Evolutionary conservation across 371 early-diverging fungal genomes (phyloP), one percentile per base, ranked within the genome.

Genomic region (Syncephalastrum monosporum): DNA sequence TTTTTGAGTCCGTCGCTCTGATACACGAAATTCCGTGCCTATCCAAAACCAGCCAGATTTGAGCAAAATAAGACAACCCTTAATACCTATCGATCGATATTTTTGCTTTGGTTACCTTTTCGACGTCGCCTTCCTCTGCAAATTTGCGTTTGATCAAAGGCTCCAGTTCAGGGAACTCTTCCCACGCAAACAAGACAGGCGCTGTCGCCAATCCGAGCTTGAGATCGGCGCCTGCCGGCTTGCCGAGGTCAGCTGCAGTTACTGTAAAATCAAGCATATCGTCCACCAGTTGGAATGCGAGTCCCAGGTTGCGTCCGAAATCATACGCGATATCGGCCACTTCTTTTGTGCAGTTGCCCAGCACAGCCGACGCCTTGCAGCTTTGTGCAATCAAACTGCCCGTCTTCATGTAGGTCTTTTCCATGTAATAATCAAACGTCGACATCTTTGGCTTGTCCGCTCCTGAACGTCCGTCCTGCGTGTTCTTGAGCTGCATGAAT

Each of bases 361-460:
- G 74, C 4, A 96, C 87, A 14, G 95, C 90, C 10, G 95, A 85
- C 3, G 93, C 90, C 27, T 89, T 84, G 63, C 94, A 94, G 59
- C 93, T 92, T 63, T 95, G 93, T 42, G 98, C 96, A 57, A 98
- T 93, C 71, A 98, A 74, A 67, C 91, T 88, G 15, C 95, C 96
- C 0, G 98, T 98, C 71, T 98, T 98, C 82, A 96, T 79, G 59
- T 96, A 97, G 0, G 90, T 93, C 79, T 97, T 96, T 55, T 94
- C 87, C 76, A 95, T 74, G 65, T 98, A 98, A 74, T 94, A 91
- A 46, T 90, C 88, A 59, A 95, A 92, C 5, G 84, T 74, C 6
- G 73, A 63, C 57, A 58, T 43, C 23, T 45, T 43, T 42, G 51
- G 53, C 29, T 64, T 56, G 44, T 56, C 43, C 27, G 47, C 55